phyloP scores from a whole-genome alignment of 2,329 filamentous ascomycete genomes.

The Fusarium heterosporum region DNA sequence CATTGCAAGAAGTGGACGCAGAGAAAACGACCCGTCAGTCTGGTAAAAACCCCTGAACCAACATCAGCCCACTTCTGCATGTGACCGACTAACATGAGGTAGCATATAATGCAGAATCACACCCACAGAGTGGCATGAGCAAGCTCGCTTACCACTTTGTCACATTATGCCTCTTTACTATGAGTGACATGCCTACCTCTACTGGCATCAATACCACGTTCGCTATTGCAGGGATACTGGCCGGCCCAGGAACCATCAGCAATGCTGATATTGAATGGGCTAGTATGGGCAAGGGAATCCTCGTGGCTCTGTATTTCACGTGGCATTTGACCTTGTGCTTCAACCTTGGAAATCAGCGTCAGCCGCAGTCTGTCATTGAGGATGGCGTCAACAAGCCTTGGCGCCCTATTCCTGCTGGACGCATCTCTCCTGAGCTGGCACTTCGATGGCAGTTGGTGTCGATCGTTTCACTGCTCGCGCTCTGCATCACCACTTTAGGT shows the following conservation, averaged over 20 bases:
- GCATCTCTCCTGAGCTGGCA: conserved; percentile 45
- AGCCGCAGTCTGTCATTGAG: conserved; percentile 50
- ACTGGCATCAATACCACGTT: conserved; percentile 37
- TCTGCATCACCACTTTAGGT: conserved; percentile 38
- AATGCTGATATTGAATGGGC: conserved; percentile 25
- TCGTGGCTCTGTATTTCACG: conserved; percentile 38
- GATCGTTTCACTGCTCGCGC: conserved; percentile 39
- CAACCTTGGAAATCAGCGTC: conserved; percentile 55
- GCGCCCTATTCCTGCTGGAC: conserved; percentile 47
- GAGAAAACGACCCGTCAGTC: conserved; percentile 18
- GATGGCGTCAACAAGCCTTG: conserved; percentile 57
- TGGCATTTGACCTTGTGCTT: conserved; percentile 47
- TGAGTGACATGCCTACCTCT: conserved; percentile 38
- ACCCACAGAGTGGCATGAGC: conserved; percentile 6
- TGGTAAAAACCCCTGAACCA: conserved; percentile 29
- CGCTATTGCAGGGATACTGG: conserved; percentile 32
- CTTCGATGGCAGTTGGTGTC: conserved; percentile 40
- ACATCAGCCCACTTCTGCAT: conserved; percentile 4
- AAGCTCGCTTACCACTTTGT: conserved; percentile 30
- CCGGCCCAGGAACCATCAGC: conserved; percentile 28
- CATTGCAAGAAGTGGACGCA: background rate
- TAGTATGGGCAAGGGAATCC: conserved; percentile 34
- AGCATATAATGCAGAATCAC: conserved; percentile 16
- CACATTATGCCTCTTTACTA: conserved; percentile 38
- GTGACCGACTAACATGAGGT: conserved; percentile 21